phyloP scores from a whole-genome alignment of 2,329 filamentous ascomycete species.

The Diplodia seriata region DNA sequence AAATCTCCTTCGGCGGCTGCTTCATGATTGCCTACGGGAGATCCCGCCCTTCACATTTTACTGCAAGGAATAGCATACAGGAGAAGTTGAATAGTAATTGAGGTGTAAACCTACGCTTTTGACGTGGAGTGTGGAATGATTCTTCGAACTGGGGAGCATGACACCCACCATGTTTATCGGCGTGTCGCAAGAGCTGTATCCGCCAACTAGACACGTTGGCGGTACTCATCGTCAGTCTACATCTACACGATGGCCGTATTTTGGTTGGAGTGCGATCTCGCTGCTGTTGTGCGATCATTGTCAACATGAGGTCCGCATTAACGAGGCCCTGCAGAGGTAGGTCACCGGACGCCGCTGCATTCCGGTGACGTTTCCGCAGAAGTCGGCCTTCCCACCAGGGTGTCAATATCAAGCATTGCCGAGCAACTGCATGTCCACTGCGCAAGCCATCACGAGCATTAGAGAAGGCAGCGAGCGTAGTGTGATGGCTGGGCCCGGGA shows the following conservation, averaged over 20 bases:
- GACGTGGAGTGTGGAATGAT: background rate
- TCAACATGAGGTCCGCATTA: background rate
- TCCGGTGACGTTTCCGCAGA: background rate
- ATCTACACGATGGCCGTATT: background rate
- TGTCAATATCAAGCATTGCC: too few relatives aligned
- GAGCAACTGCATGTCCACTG: background rate
- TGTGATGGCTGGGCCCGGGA: background rate
- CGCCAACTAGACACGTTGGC: background rate
- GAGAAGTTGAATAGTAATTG: too few relatives aligned
- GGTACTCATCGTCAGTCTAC: background rate
- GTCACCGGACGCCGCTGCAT: slow-evolving; percentile 5
- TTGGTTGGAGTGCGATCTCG: background rate
- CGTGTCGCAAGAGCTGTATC: background rate
- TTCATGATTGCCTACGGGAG: too few relatives aligned
- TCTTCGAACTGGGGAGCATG: background rate
- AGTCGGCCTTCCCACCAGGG: background rate
- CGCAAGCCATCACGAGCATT: background rate
- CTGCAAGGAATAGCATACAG: too few relatives aligned
- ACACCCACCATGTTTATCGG: background rate
- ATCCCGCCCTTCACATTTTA: too few relatives aligned
- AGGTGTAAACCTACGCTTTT: too few relatives aligned
- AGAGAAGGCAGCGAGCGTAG: too few relatives aligned
- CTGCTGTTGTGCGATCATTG: background rate
- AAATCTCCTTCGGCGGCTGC: too few relatives aligned
- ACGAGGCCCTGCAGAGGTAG: background rate